Evolutionary conservation across 2,329 filamentous ascomycete species (phyloP).

Genomic region (Chaetomium strumarium): DNA sequence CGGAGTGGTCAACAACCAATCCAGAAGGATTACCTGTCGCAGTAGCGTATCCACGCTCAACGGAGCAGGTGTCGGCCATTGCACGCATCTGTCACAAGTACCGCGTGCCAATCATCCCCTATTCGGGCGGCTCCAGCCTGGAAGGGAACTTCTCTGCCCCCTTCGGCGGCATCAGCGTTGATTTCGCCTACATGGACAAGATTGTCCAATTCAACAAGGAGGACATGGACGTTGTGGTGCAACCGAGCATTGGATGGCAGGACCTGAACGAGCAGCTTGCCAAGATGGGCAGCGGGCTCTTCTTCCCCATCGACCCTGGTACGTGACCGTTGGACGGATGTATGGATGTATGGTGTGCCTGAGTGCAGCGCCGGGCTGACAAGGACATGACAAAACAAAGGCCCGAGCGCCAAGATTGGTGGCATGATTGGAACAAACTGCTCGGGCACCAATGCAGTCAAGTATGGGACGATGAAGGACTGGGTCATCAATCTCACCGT

Average conservation of each 20-base stretch:
- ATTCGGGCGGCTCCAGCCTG: conserved; percentile 77
- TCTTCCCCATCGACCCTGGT: conserved; percentile 87
- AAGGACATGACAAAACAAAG: conserved; percentile 28
- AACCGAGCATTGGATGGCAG: conserved; percentile 91
- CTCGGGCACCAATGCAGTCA: conserved; percentile 72
- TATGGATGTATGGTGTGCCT: conserved; percentile 18
- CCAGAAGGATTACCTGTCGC: conserved; percentile 56
- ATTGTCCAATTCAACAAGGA: conserved; percentile 74
- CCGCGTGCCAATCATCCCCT: conserved; percentile 78
- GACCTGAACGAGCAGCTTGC: conserved; percentile 67
- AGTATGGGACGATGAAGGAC: conserved; percentile 82
- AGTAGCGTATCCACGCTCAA: conserved; percentile 57
- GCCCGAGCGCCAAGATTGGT: conserved; percentile 66
- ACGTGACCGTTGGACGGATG: background rate
- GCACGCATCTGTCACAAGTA: conserved; percentile 70
- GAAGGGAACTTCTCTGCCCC: conserved; percentile 89
- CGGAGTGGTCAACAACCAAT: conserved; percentile 60
- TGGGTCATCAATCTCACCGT: conserved; percentile 81
- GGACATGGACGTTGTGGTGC: conserved; percentile 89
- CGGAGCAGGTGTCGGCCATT: conserved; percentile 54
- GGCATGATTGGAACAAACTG: conserved; percentile 79
- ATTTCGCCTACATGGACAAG: conserved; percentile 82
- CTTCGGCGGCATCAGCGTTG: conserved; percentile 80
- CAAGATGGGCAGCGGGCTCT: conserved; percentile 68
- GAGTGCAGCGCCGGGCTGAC: conserved; percentile 3